Conservation (phyloP, 768 basidiomycete species). For the Termitomyces sp. region DNA sequence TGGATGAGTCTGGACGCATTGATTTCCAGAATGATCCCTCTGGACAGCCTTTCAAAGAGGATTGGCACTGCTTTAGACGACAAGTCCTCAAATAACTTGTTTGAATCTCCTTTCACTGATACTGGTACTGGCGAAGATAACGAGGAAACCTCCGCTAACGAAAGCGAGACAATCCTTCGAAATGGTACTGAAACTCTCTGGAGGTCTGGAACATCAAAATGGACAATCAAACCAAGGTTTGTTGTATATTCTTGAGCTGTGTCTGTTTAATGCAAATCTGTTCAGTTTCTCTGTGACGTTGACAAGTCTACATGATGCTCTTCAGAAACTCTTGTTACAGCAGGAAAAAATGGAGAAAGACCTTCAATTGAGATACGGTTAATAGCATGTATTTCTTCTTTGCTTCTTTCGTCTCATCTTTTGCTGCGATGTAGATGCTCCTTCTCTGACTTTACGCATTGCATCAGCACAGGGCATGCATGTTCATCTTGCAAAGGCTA, state of each 20-base stretch:
- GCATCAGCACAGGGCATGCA: slow-evolving; percentile 68
- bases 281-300: slow-evolving; percentile 58
- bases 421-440: slow-evolving; percentile 42
- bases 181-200: slow-evolving; percentile 6
- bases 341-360: slow-evolving; percentile 48
- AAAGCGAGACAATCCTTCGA: neutral
- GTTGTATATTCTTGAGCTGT: slow-evolving; percentile 8
- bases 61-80: slow-evolving; percentile 35
- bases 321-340: slow-evolving; percentile 37
- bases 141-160: neutral
- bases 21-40: slow-evolving; percentile 43
- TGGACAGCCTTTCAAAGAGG: slow-evolving; percentile 45
- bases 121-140: neutral
- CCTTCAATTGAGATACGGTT: slow-evolving; percentile 53
- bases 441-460: slow-evolving; percentile 68
- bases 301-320: slow-evolving; percentile 36
- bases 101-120: neutral
- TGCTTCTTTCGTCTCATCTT: neutral
- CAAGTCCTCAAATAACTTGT: slow-evolving; percentile 10
- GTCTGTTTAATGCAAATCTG: neutral
- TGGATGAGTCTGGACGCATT: slow-evolving; percentile 56
- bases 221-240: slow-evolving; percentile 66
- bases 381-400: slow-evolving; percentile 7
- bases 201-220: slow-evolving; percentile 33
- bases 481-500: slow-evolving; percentile 62